A percentile compares a stretch with the other conserved stretches of the same genome.
phyloP scores from a whole-genome alignment of 2,329 filamentous ascomycete genomes.

The Trichoderma guizhouense region DNA sequence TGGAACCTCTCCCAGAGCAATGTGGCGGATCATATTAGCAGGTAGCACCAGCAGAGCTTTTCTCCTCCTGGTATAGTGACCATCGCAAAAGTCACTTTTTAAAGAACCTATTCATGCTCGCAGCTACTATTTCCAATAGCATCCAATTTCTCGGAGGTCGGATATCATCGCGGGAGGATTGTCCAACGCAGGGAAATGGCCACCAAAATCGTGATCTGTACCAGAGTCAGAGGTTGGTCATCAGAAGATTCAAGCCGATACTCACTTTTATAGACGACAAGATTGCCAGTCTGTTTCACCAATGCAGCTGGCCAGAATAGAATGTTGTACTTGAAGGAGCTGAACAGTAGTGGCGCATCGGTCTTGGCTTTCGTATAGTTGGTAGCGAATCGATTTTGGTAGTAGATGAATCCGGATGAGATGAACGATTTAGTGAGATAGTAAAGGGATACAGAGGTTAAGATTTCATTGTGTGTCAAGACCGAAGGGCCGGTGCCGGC shows the following conservation, averaged over 20 bases:
- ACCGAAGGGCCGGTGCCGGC: constrained; percentile 22
- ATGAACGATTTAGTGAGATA: constrained; percentile 27
- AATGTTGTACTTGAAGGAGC: constrained; percentile 23
- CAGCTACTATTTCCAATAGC: constrained; percentile 4
- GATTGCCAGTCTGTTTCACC: constrained; percentile 20
- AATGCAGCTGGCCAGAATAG: constrained; percentile 21
- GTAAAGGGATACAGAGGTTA: constrained; percentile 25
- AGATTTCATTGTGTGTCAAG: constrained; percentile 22
- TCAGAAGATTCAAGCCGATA: neutral
- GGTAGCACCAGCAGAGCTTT: too few relatives aligned
- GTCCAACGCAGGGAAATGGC: constrained; percentile 18
- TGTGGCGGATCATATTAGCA: too few relatives aligned
- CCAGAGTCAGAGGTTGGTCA: neutral
- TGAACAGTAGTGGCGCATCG: constrained; percentile 21
- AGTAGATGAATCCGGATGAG: constrained; percentile 23
- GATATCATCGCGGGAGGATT: constrained; percentile 15
- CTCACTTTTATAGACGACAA: constrained; percentile 21
- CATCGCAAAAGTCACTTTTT: neutral
- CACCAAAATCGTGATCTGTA: constrained; percentile 18
- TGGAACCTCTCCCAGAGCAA: too few relatives aligned
- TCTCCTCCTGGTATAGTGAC: neutral
- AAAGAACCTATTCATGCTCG: neutral
- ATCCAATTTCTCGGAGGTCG: constrained; percentile 17
- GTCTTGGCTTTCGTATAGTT: constrained; percentile 20
- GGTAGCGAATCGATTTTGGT: constrained; percentile 18